Evolutionary conservation across 2,329 filamentous ascomycete species (phyloP), one percentile per base, ranked within the genome.

Genomic region (Sporothrix phasma): DNA sequence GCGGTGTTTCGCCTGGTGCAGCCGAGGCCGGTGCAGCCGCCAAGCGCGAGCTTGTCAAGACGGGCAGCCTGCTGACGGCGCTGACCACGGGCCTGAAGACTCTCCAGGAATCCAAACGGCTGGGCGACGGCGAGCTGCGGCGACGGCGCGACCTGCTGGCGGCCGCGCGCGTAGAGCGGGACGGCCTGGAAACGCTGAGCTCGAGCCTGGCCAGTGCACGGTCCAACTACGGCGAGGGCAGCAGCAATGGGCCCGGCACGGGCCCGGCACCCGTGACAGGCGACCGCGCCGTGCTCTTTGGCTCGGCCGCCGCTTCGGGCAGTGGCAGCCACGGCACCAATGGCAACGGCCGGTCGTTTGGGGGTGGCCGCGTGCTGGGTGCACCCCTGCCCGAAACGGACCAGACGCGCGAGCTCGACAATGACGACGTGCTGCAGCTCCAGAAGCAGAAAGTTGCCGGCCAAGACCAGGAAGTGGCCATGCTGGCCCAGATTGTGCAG

Each of bases 71-170:
- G 62, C 76, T 92, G 3, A 78, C 77, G 1, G 83, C 81, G 60
- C 77, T 93, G 37, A 83, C 87, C 5, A 83, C 89, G 41, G 89
- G 88, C 0, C 73, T 93, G 66, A 78, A 78, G 66, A 74, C 76
- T 34, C 81, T 88, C 72, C 78, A 81, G 68, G 82, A 85, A 39
- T 72, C 73, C 1, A 79, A 77, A 59, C 70, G 83, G 67, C 72
- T 93, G 1, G 89, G 89, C 3, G 87, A 89, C 2, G 90, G 90
- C 17, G 90, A 94, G 76, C 75, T 92, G 39, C 79, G 89, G 51
- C 78, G 90, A 6, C 78, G 90, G 59, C 80, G 84, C 64, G 90
- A 94, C 73, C 76, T 93, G 67, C 75, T 94, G 3, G 82, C 83
- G 1, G 81, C 85, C 13, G 88, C 88, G 6, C 80, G 84, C 69